phyloP scores from a whole-genome alignment of 371 early-diverging fungal species.

The Mortierella sp. region DNA sequence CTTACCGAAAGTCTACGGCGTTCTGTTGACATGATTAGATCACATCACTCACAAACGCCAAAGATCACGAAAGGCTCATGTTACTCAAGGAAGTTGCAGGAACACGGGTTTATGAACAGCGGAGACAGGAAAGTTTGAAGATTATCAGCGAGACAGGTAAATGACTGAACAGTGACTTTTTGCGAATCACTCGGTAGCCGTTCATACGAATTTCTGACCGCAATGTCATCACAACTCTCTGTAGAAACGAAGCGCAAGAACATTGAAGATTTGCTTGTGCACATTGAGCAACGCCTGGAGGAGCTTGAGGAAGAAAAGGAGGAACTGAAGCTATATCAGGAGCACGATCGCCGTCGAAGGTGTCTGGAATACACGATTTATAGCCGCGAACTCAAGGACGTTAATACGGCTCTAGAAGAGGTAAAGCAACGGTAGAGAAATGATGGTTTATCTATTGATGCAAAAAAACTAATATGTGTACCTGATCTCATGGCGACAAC shows the following conservation, averaged over 20 bases:
- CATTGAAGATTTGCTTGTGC: conserved; percentile 88
- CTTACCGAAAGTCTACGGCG: neutral
- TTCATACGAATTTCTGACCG: no score
- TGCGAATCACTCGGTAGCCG: no score
- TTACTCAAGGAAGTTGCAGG: conserved; percentile 99
- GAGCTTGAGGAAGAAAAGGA: conserved; percentile 96
- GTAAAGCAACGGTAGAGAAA: conserved; percentile 35
- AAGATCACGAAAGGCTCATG: conserved; percentile 90
- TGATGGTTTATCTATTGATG: no score
- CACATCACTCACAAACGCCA: conserved; percentile 92
- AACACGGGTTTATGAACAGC: conserved; percentile 96
- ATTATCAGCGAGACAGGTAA: conserved; percentile 94
- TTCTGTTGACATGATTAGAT: conserved; percentile 60
- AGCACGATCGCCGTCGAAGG: conserved; percentile 86
- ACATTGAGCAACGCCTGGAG: conserved; percentile 88
- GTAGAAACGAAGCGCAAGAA: conserved; percentile 86
- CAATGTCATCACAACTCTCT: no score
- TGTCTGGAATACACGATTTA: conserved; percentile 94
- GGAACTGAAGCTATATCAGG: conserved; percentile 88
- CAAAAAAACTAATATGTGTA: no score
- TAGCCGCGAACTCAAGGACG: conserved; percentile 86
- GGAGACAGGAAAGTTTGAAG: conserved; percentile 90
- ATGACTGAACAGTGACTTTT: neutral
- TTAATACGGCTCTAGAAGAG: conserved; percentile 79
- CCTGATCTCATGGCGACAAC: neutral